Evolutionary conservation across 2,329 filamentous ascomycete species (phyloP), one percentile per base, ranked within the genome.

Genomic region (Cladosporium sphaerospermum): DNA sequence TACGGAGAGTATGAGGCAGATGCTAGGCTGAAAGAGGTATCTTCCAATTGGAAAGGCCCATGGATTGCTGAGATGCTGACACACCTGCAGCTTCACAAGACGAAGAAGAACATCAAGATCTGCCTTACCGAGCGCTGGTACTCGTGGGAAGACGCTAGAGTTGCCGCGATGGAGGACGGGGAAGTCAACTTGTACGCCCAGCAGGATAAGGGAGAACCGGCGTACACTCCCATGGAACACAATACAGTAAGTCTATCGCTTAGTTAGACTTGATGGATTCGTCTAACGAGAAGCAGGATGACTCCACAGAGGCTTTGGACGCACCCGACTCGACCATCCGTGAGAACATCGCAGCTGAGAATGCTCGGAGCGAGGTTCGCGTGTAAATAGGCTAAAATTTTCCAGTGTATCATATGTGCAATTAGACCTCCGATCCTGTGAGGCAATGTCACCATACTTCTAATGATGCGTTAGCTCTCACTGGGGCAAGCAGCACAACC

Each of bases 61-160:
- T 43, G 3, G 5, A 10, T 18, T n/a, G 13, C 9, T 11, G 31
- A n/a, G 14, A 31, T 31, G 39, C 14, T 39, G 33, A 40, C 19
- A n/a, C 9, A n/a, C 19, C 41, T 31, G 52, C 64, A 95, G 89
- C 80, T 95, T 55, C 78, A 78, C 62, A 75, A 76, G 67, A 96
- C 92, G 19, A 89, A 92, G 81, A 81, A 82, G 64, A 78, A 79
- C 43, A 95, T 97, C 71, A 89, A 89, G 74, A 86, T 93, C 61
- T 81, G 85, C 46, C 75, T 97, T 64, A 92, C 88, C 34, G 91
- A 96, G 73, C 81, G 92, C 64, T 93, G 83, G 74, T 92, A 96
- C 72, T 81, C 88, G 9, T 97, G 89, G 86, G 79, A 88, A 65
- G 87, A 90, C 65, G 89, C 89, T 18, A 73, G 81, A 46, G 72